A percentile compares a stretch with the other conserved stretches of the same genome.
Evolutionary conservation across 306 rosid species (phyloP).

Genomic region (Citrullus mucosospermus): DNA sequence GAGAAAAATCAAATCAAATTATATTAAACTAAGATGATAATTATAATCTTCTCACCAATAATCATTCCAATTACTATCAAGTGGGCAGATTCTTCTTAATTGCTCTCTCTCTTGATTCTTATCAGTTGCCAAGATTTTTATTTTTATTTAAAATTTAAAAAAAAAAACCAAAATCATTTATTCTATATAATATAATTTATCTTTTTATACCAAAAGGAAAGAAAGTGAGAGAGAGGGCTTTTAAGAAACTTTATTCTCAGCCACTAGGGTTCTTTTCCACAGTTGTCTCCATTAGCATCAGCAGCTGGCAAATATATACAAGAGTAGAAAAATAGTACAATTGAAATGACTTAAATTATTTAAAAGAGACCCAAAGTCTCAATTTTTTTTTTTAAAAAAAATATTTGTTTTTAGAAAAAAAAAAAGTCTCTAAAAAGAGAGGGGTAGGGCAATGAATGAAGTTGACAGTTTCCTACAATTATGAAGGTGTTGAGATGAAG

Average conservation of each 20-base stretch:
- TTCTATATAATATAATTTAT: not conserved
- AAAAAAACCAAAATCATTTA: not conserved
- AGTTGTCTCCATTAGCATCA: constrained; percentile 27
- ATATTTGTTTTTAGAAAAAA: no score
- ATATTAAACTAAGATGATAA: not conserved
- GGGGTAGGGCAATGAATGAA: not conserved
- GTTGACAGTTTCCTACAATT: constrained; percentile 11
- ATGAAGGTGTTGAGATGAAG: constrained; percentile 1
- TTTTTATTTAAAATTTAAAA: not conserved
- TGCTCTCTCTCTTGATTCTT: not conserved
- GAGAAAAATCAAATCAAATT: not conserved
- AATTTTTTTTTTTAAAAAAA: not conserved
- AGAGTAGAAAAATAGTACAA: not conserved
- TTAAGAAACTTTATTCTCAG: constrained; percentile 14
- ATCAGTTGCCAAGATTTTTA: not conserved
- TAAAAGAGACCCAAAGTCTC: not conserved
- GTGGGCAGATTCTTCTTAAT: not conserved
- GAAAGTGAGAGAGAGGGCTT: constrained; percentile 9
- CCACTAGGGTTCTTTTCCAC: constrained; percentile 17
- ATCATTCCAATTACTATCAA: not conserved
- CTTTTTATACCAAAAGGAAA: not conserved
- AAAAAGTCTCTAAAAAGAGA: not conserved
- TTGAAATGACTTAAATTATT: constrained; percentile 1
- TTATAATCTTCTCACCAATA: not conserved
- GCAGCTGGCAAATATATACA: constrained; percentile 15